A percentile compares a stretch with the other conserved stretches of the same genome.
These are phyloP conservation scores for Poteriospumella lacustris DNA, from an alignment of 108 stramenopile species.

Conservation along the genomic window DNA sequence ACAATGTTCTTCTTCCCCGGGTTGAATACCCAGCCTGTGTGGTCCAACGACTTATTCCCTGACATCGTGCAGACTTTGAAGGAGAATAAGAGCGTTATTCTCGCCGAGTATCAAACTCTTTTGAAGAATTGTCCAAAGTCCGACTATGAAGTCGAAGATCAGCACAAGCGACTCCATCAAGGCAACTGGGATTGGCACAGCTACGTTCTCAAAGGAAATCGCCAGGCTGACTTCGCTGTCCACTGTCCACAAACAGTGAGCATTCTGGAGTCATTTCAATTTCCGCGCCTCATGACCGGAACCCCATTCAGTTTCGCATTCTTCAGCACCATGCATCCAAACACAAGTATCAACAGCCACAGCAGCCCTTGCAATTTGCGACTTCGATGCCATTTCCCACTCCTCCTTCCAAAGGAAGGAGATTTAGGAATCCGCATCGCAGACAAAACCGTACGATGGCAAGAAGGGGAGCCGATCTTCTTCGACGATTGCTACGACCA, in stretches of 20 bases:
- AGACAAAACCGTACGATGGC: conserved; percentile 65
- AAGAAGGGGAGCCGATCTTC: conserved; percentile 70
- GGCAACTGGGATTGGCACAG: conserved; percentile 80
- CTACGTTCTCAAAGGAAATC: conserved; percentile 66
- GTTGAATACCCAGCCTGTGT: conserved; percentile 48
- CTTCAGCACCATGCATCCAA: conserved; percentile 63
- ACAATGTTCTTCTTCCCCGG: conserved; percentile 68
- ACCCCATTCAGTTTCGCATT: conserved; percentile 81
- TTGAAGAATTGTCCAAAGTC: conserved; percentile 39
- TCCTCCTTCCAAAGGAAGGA: conserved; percentile 68
- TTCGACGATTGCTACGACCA: conserved; percentile 95
- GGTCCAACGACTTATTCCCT: neutral
- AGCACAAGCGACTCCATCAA: conserved; percentile 9
- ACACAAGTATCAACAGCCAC: conserved; percentile 67
- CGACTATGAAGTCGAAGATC: conserved; percentile 14
- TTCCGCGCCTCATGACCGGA: conserved; percentile 46
- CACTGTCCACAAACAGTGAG: conserved; percentile 67
- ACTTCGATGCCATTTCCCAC: conserved; percentile 80
- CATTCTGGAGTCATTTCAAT: conserved; percentile 51
- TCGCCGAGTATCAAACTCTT: conserved; percentile 61
- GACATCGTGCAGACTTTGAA: conserved; percentile 63
- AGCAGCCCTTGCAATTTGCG: conserved; percentile 87
- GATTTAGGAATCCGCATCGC: conserved; percentile 82
- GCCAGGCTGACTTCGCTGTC: conserved; percentile 53
- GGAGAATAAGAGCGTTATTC: conserved; percentile 53